Evolutionary conservation across 2,329 filamentous ascomycete genomes (phyloP).

Genomic region (Diplodia intermedia): DNA sequence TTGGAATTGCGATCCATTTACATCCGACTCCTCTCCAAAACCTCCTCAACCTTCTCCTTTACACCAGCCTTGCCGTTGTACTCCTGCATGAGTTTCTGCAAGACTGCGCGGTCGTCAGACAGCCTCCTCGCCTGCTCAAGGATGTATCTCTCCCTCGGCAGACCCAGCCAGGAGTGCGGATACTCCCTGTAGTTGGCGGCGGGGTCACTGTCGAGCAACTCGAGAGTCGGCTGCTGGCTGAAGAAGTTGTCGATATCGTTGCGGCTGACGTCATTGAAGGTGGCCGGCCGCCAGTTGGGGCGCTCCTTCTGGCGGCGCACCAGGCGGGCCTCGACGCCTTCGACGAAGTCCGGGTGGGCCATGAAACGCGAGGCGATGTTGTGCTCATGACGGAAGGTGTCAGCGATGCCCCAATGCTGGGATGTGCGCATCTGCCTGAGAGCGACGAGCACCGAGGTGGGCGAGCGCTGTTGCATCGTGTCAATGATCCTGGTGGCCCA

Average conservation of each 20-base stretch:
- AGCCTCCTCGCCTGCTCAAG: conserved; percentile 41
- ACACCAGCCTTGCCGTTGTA: conserved; percentile 56
- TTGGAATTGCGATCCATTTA: neutral
- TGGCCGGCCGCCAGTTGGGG: conserved; percentile 78
- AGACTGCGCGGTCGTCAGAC: conserved; percentile 46
- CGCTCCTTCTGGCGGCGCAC: conserved; percentile 70
- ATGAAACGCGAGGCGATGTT: conserved; percentile 88
- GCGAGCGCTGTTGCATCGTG: conserved; percentile 79
- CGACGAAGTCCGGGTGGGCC: conserved; percentile 86
- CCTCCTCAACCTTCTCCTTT: conserved; percentile 67
- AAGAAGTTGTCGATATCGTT: conserved; percentile 75
- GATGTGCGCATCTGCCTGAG: conserved; percentile 83
- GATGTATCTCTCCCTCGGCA: conserved; percentile 75
- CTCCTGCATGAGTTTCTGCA: conserved; percentile 49
- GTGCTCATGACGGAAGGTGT: conserved; percentile 87
- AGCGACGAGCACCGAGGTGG: conserved; percentile 84
- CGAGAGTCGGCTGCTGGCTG: conserved; percentile 56
- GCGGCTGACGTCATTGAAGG: conserved; percentile 69
- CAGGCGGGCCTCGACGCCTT: conserved; percentile 85
- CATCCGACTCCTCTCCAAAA: conserved; percentile 55
- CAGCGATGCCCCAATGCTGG: conserved; percentile 75
- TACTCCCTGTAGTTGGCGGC: conserved; percentile 71
- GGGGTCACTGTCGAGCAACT: conserved; percentile 62
- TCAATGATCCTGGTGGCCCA: conserved; percentile 83
- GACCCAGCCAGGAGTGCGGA: conserved; percentile 71